These are phyloP conservation scores for Kalaharituber pfeilii DNA, from an alignment of 2,329 filamentous ascomycete species.

Conservation along the genomic window DNA sequence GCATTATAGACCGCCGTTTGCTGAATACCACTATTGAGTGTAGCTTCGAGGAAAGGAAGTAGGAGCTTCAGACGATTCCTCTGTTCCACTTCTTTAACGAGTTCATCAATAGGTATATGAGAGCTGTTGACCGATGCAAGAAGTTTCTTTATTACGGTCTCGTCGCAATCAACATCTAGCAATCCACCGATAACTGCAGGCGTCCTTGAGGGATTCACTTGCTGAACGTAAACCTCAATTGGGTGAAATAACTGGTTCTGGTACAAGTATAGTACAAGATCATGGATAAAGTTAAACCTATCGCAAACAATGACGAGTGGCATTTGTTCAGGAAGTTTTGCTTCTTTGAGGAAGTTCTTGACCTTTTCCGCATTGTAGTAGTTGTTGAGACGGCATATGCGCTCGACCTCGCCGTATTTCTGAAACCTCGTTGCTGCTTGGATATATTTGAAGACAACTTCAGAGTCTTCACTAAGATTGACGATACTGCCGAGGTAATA, in stretches of 20 bases:
- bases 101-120: constrained; percentile 80
- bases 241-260: constrained; percentile 99
- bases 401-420: constrained; percentile 89
- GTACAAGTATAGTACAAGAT: constrained; percentile 89
- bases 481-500: constrained; percentile 97
- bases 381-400: constrained; percentile 88
- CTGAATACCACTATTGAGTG: constrained; percentile 73
- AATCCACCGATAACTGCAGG: constrained; percentile 86
- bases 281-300: constrained; percentile 97
- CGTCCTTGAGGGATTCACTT: constrained; percentile 79
- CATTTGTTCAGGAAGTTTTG: constrained; percentile 75
- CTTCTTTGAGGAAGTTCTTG: constrained; percentile 98
- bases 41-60: constrained; percentile 87
- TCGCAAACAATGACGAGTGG: constrained; percentile 97
- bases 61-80: constrained; percentile 91
- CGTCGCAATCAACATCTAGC: constrained; percentile 92
- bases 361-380: constrained; percentile 85
- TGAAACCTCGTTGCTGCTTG: constrained; percentile 88
- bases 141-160: constrained; percentile 85
- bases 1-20: constrained; percentile 96
- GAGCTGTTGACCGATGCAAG: constrained; percentile 67
- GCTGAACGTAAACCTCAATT: constrained; percentile 94
- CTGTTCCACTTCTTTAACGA: constrained; percentile 86
- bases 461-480: constrained; percentile 84
- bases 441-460: constrained; percentile 99